A percentile compares a stretch with the other conserved stretches of the same genome.
These are phyloP conservation scores for Malus hybrid DNA, from an alignment of 331 rosid species.

Conservation along the genomic window DNA sequence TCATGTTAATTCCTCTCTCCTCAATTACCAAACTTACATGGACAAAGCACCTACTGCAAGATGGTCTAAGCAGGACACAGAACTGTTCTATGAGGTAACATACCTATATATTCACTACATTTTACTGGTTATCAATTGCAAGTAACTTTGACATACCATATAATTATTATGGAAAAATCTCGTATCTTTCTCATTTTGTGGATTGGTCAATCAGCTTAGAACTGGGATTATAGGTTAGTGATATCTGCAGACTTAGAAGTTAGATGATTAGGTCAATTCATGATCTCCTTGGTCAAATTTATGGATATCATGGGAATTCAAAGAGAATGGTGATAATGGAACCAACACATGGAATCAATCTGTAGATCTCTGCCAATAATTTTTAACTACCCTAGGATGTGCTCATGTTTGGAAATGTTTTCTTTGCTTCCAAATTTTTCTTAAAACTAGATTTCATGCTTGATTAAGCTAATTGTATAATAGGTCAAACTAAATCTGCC, in stretches of 20 bases:
- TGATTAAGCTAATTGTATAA: background rate
- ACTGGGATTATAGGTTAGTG: background rate
- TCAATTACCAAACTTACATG: constrained; percentile 76
- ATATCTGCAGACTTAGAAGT: background rate
- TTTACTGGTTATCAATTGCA: background rate
- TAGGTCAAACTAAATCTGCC: background rate
- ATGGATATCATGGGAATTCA: background rate
- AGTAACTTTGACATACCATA: background rate
- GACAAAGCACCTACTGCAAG: constrained; percentile 55
- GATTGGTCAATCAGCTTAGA: background rate
- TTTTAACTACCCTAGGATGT: background rate
- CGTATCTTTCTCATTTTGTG: background rate
- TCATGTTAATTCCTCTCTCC: constrained; percentile 18
- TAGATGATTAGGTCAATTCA: background rate
- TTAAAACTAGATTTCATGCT: background rate
- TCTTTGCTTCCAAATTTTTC: background rate
- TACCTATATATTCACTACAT: background rate
- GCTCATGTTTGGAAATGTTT: background rate
- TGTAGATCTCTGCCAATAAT: background rate
- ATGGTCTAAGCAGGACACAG: constrained; percentile 83
- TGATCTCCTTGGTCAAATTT: background rate
- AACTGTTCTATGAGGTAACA: constrained; percentile 66
- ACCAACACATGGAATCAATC: background rate
- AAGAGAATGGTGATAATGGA: background rate
- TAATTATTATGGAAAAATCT: background rate